These are phyloP conservation scores for Castanospermum australe DNA, from an alignment of 306 rosid species.

Conservation along the genomic window DNA sequence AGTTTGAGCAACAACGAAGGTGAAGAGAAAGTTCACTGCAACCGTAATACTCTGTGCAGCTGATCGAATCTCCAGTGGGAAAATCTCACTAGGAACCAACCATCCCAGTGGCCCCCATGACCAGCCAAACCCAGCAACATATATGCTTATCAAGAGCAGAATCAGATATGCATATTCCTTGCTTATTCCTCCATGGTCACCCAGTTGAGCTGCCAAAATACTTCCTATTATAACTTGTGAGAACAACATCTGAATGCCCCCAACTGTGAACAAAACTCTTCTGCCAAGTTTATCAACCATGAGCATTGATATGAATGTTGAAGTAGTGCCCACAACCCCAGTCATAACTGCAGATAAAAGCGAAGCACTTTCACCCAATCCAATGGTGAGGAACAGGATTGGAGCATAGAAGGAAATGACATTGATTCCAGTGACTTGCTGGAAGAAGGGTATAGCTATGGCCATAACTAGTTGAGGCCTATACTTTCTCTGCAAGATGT, in stretches of 20 bases:
- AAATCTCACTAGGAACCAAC: conserved; percentile 69
- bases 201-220: conserved; percentile 49
- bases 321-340: conserved; percentile 39
- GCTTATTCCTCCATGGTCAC: conserved; percentile 54
- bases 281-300: conserved; percentile 66
- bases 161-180: conserved; percentile 50
- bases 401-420: conserved; percentile 67
- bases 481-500: conserved; percentile 45
- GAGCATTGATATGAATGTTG: conserved; percentile 67
- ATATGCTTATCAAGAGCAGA: conserved; percentile 46
- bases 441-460: conserved; percentile 64
- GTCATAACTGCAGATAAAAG: conserved; percentile 50
- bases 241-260: conserved; percentile 63
- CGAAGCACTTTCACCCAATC: conserved; percentile 61
- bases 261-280: conserved; percentile 51
- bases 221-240: conserved; percentile 53
- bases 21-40: conserved; percentile 53
- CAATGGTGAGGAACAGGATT: conserved; percentile 49
- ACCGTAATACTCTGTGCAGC: conserved; percentile 60
- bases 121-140: conserved; percentile 68
- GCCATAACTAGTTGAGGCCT: conserved; percentile 76
- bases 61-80: conserved; percentile 60
- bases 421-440: conserved; percentile 70
- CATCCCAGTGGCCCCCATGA: conserved; percentile 79
- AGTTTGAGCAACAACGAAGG: conserved; percentile 64